Conservation (phyloP, 495 filamentous ascomycete species). For the Elaphomyces granulatus region DNA sequence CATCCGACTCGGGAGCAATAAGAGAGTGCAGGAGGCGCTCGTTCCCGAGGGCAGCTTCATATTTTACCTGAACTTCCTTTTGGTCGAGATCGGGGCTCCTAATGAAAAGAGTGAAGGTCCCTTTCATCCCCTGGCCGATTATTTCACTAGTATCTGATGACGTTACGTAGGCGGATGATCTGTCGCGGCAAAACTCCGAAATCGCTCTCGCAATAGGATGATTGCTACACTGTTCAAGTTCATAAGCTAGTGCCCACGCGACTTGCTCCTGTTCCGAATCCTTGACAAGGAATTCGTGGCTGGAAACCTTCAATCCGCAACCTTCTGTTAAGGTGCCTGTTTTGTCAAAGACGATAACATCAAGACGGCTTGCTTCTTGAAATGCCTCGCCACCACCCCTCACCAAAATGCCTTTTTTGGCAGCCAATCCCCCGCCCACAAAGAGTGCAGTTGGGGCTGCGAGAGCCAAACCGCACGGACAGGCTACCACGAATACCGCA, state of each 20-base stretch:
- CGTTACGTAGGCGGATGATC: slow-evolving; percentile 16
- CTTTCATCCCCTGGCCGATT: slow-evolving; percentile 69
- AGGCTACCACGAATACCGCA: slow-evolving; percentile 88
- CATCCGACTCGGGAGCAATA: slow-evolving; percentile 12
- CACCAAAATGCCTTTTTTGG: slow-evolving; percentile 76
- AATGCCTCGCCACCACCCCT: slow-evolving; percentile 96
- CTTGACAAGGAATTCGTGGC: slow-evolving; percentile 43
- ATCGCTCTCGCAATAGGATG: slow-evolving; percentile 82
- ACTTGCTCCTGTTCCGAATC: slow-evolving; percentile 21
- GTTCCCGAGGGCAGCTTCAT: slow-evolving; percentile 71
- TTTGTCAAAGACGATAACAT: slow-evolving; percentile 91
- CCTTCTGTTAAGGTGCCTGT: slow-evolving; percentile 86
- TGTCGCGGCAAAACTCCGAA: slow-evolving; percentile 45
- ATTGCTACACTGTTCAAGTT: slow-evolving; percentile 67
- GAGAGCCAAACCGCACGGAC: slow-evolving; percentile 83
- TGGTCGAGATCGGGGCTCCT: slow-evolving; percentile 3
- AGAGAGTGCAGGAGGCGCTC: slow-evolving; percentile 50
- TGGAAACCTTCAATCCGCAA: slow-evolving; percentile 64
- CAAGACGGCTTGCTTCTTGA: slow-evolving; percentile 76
- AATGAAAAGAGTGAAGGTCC: slow-evolving; percentile 38
- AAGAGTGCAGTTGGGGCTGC: slow-evolving; percentile 90
- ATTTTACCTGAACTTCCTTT: slow-evolving; percentile 12
- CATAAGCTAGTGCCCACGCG: slow-evolving; percentile 42
- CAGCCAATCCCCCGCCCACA: slow-evolving; percentile 79
- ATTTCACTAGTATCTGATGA: slow-evolving; percentile 52